Conservation (phyloP, 352 stramenopile genomes). For the Thalassiosira mediterranea region DNA sequence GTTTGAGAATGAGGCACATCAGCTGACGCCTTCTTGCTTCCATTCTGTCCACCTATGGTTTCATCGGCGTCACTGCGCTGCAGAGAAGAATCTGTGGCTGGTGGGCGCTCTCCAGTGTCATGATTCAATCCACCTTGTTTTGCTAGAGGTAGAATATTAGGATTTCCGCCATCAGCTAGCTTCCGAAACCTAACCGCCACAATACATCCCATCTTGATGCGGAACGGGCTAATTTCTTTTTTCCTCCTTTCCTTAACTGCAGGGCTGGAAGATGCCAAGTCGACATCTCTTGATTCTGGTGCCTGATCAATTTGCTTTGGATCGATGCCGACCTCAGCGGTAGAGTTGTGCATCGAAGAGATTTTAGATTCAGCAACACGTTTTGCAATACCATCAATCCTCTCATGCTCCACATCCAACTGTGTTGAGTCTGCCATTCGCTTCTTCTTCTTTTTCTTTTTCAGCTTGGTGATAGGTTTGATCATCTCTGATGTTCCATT, state of each 20-base stretch:
- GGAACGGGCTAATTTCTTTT: slow-evolving; percentile 68
- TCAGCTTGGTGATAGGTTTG: background rate
- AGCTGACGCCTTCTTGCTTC: background rate
- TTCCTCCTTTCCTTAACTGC: slow-evolving; percentile 46
- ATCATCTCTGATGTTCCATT: background rate
- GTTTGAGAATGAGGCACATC: no score
- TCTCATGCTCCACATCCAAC: no score
- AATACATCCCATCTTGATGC: slow-evolving; percentile 72
- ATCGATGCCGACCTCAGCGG: background rate
- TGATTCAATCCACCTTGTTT: slow-evolving; percentile 35
- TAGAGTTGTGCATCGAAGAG: background rate
- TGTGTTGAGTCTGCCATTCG: slow-evolving; percentile 1
- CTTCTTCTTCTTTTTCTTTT: slow-evolving; percentile 29
- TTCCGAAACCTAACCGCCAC: slow-evolving; percentile 62
- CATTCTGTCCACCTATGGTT: background rate
- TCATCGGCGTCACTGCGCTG: background rate
- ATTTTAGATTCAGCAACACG: no score
- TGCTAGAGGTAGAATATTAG: slow-evolving; percentile 25
- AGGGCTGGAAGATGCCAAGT: background rate
- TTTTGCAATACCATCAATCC: no score
- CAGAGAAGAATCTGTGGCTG: background rate
- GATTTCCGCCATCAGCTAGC: slow-evolving; percentile 48
- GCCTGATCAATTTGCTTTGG: background rate
- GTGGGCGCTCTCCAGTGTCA: background rate
- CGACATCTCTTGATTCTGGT: background rate